Base-by-base conservation (phyloP, 345 rosid species). In the Syzygium grande region DNA sequence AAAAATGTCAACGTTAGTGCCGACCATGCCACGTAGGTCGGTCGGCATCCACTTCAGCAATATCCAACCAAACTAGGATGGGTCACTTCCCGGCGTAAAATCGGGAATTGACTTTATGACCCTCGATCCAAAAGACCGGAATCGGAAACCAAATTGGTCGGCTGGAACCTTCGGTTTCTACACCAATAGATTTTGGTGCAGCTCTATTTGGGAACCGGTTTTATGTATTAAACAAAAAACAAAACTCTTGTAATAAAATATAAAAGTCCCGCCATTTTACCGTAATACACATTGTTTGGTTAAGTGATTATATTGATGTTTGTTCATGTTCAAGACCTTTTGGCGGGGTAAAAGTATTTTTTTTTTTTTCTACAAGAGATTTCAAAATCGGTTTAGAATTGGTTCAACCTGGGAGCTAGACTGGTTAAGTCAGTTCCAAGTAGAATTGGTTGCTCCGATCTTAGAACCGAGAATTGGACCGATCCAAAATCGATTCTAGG, bases 331-430 rank as follows among this genome's bases (percentile, higher is more conserved):
- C 19, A 61, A 27, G 73, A 0, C 19, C 73, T 17, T 27, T 14
- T 15, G 9, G 19, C 9, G 9, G 0, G 38, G 34, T n/a, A n/a
- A 61, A 61, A 61, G 38, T n/a, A 61, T n/a, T 61, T 52, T 5
- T 52, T n/a, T n/a, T 61, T 61, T 16, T 61, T 61, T 15, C 6
- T 0, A n/a, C 54, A 61, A 61, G 19, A 61, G 4, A 61, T n/a
- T 3, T 61, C 29, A 59, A 27, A 59, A 59, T 7, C 15, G 0
- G 30, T 25, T 65, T 30, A 65, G 0, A 30, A 1, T 23, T 2
- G 17, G 5, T 8, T 65, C 23, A 0, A 65, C 3, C 6, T 30
- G 0, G 0, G 23, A 65, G 4, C 11, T 30, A 4, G 43, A 65
- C 5, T 65, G 6, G 38, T 65, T 9, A 6, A 68, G 22, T 11